These are phyloP conservation scores for Fragaria iinumae DNA, from an alignment of 306 rosid species.

Conservation along the genomic window DNA sequence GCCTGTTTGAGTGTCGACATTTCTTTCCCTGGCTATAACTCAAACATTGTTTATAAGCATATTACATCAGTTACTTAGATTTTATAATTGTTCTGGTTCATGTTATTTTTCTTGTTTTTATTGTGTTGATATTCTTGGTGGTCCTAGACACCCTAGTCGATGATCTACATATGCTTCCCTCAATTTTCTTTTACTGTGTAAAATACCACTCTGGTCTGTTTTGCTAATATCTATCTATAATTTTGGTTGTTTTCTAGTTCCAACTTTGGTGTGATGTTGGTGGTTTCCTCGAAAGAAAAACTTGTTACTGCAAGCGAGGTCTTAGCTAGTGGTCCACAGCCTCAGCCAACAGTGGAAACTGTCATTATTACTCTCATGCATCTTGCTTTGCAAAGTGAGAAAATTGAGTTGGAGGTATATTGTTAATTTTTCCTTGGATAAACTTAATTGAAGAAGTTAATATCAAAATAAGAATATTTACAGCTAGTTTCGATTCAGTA, in stretches of 20 bases:
- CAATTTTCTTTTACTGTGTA: neutral
- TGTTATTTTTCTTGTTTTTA: neutral
- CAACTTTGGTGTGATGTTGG: constrained; percentile 74
- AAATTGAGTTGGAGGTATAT: constrained; percentile 75
- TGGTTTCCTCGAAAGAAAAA: constrained; percentile 56
- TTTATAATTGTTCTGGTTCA: neutral
- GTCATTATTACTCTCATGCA: constrained; percentile 77
- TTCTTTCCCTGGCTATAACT: neutral
- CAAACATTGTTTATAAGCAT: neutral
- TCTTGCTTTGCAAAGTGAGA: constrained; percentile 82
- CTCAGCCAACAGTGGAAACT: constrained; percentile 69
- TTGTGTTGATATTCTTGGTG: neutral
- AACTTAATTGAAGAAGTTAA: neutral
- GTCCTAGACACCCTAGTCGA: neutral
- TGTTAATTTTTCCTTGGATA: neutral
- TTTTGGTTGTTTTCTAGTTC: constrained; percentile 45
- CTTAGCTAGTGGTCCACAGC: constrained; percentile 71
- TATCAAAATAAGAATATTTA: neutral
- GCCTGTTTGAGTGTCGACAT: neutral
- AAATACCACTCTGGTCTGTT: neutral
- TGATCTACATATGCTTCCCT: neutral
- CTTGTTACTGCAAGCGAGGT: constrained; percentile 69
- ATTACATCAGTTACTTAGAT: neutral
- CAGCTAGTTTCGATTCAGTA: neutral
- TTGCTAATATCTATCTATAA: constrained; percentile 27